Conservation (phyloP, 768 basidiomycete genomes). For the Pilatotrama ljubarskyi region DNA sequence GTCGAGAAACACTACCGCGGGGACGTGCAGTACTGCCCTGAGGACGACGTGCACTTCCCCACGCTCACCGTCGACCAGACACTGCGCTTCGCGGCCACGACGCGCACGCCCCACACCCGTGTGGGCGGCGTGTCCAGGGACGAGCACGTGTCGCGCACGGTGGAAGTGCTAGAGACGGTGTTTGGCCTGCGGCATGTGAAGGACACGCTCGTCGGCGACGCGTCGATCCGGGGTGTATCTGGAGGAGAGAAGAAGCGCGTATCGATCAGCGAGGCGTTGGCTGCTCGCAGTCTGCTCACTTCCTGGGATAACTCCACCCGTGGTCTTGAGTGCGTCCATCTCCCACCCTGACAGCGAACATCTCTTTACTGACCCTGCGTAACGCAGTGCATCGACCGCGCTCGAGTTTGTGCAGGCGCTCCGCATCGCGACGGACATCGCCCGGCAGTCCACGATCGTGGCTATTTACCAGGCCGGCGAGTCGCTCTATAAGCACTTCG, state of each 20-base stretch:
- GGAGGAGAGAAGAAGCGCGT: slow-evolving; percentile 82
- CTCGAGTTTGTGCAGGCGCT: slow-evolving; percentile 59
- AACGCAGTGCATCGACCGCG: slow-evolving; percentile 48
- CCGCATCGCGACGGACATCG: slow-evolving; percentile 54
- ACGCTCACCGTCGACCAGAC: slow-evolving; percentile 81
- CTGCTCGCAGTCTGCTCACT: slow-evolving; percentile 58
- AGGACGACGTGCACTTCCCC: slow-evolving; percentile 86
- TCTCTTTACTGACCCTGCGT: neutral
- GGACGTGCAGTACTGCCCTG: slow-evolving; percentile 78
- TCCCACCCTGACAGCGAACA: neutral
- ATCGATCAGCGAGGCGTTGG: slow-evolving; percentile 72
- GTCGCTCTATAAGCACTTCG: slow-evolving; percentile 61
- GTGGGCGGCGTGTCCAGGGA: slow-evolving; percentile 43
- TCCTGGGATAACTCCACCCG: slow-evolving; percentile 76
- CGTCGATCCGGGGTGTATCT: slow-evolving; percentile 68
- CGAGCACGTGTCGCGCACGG: slow-evolving; percentile 42
- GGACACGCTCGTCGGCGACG: slow-evolving; percentile 78
- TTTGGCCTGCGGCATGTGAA: slow-evolving; percentile 76
- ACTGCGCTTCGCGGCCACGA: slow-evolving; percentile 65
- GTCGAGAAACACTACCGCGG: slow-evolving; percentile 69
- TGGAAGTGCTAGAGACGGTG: slow-evolving; percentile 59
- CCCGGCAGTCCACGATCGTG: slow-evolving; percentile 58
- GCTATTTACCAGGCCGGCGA: slow-evolving; percentile 87
- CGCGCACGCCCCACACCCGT: slow-evolving; percentile 63
- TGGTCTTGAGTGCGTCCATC: slow-evolving; percentile 40